A percentile compares a stretch with the other conserved stretches of the same genome.
Evolutionary conservation across 768 basidiomycete species (phyloP).

Genomic region (Pisolithus albus): DNA sequence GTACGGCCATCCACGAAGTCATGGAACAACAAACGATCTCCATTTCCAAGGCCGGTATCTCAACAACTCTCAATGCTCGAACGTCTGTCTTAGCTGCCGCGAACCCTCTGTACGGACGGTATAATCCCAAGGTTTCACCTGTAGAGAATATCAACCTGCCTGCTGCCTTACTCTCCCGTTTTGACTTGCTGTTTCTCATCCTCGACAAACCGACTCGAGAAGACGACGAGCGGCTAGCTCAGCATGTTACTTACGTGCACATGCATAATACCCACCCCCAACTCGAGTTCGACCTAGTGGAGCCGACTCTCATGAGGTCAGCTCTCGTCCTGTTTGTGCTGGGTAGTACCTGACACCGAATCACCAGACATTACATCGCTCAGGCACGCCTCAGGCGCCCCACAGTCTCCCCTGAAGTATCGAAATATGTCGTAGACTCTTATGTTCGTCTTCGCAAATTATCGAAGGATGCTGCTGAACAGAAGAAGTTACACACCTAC

Average conservation of each 20-base stretch:
- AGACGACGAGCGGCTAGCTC: slow-evolving; percentile 91
- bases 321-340: slow-evolving; percentile 6
- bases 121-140: slow-evolving; percentile 95
- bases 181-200: slow-evolving; percentile 94
- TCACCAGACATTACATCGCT: slow-evolving; percentile 85
- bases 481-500: slow-evolving; percentile 87
- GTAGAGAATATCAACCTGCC: slow-evolving; percentile 99
- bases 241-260: slow-evolving; percentile 97
- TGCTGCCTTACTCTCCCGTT: slow-evolving; percentile 91
- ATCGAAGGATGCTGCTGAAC: slow-evolving; percentile 83
- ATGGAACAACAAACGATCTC: slow-evolving; percentile 99
- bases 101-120: slow-evolving; percentile 95
- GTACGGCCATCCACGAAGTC: slow-evolving; percentile 98
- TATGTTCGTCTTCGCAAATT: slow-evolving; percentile 93
- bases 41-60: slow-evolving; percentile 98
- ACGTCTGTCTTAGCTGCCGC: slow-evolving; percentile 97
- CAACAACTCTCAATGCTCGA: slow-evolving; percentile 94
- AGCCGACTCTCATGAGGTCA: slow-evolving; percentile 84
- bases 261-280: slow-evolving; percentile 91
- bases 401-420: slow-evolving; percentile 81
- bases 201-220: slow-evolving; percentile 93
- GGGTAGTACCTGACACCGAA: slow-evolving; percentile 5
- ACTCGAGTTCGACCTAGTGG: slow-evolving; percentile 76
- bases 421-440: slow-evolving; percentile 88
- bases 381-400: slow-evolving; percentile 83